phyloP scores from a whole-genome alignment of 495 filamentous ascomycete species.

The Podospora anserina region DNA sequence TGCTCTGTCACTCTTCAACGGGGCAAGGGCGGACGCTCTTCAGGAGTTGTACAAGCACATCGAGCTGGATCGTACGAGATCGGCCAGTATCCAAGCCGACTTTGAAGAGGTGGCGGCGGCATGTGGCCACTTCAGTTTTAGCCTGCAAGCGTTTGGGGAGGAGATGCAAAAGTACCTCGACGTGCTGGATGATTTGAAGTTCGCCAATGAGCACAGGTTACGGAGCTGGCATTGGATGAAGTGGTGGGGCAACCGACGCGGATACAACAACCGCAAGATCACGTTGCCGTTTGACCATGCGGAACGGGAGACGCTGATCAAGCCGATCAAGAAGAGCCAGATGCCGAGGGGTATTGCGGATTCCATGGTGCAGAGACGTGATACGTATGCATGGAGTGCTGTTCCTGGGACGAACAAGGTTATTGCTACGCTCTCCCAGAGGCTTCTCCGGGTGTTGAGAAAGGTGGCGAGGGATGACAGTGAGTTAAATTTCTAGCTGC shows the following conservation, averaged over 20 bases:
- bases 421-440: conserved; percentile 38
- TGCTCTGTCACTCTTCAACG: conserved; percentile 73
- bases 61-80: conserved; percentile 60
- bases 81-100: conserved; percentile 77
- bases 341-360: conserved; percentile 49
- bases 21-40: conserved; percentile 70
- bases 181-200: conserved; percentile 78
- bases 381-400: conserved; percentile 43
- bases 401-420: conserved; percentile 36
- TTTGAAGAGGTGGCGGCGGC: conserved; percentile 94
- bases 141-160: conserved; percentile 81
- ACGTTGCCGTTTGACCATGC: conserved; percentile 54
- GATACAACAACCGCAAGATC: conserved; percentile 24
- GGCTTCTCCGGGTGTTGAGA: conserved; percentile 36
- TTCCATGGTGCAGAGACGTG: conserved; percentile 40
- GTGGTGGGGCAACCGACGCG: conserved; percentile 61
- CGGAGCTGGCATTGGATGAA: conserved; percentile 84
- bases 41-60: conserved; percentile 73
- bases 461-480: conserved; percentile 50
- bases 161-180: conserved; percentile 80
- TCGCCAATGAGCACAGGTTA: conserved; percentile 55
- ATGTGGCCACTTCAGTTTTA: conserved; percentile 92
- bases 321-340: conserved; percentile 44
- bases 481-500: conserved; percentile 27
- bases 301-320: conserved; percentile 37